Conservation (phyloP, 257 asterid genomes). For the Eustoma russellianum region DNA sequence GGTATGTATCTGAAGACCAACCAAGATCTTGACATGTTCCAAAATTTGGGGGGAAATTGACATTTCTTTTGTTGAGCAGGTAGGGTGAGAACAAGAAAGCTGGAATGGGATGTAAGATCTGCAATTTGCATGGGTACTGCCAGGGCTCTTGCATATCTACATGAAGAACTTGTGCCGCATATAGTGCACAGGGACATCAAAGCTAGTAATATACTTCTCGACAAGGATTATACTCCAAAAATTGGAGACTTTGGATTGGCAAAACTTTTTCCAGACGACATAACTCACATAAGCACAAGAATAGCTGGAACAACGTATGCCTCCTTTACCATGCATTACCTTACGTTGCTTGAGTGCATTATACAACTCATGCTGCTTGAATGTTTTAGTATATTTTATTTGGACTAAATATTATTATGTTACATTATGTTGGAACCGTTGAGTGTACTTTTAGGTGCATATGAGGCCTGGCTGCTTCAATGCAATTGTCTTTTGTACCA, state of each 20-base stretch:
- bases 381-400: background rate
- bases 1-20: slow-evolving; percentile 29
- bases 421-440: no score
- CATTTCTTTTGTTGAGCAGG: slow-evolving; percentile 29
- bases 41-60: slow-evolving; percentile 11
- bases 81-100: slow-evolving; percentile 28
- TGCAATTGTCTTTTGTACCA: no score
- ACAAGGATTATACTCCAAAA: slow-evolving; percentile 58
- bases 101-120: slow-evolving; percentile 67
- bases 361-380: background rate
- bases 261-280: slow-evolving; percentile 79
- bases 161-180: slow-evolving; percentile 72
- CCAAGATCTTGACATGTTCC: slow-evolving; percentile 1
- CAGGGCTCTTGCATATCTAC: slow-evolving; percentile 76
- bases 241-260: slow-evolving; percentile 97
- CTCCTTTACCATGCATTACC: slow-evolving; percentile 8
- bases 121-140: slow-evolving; percentile 76
- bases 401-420: no score
- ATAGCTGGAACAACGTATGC: slow-evolving; percentile 90
- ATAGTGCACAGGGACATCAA: slow-evolving; percentile 89
- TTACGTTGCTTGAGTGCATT: background rate
- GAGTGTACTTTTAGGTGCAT: no score
- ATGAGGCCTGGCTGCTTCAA: no score
- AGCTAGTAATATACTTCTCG: slow-evolving; percentile 87
- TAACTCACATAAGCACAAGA: slow-evolving; percentile 88